Conservation (phyloP, 2,329 filamentous ascomycete species). For the Ophiosphaerella korrae region DNA sequence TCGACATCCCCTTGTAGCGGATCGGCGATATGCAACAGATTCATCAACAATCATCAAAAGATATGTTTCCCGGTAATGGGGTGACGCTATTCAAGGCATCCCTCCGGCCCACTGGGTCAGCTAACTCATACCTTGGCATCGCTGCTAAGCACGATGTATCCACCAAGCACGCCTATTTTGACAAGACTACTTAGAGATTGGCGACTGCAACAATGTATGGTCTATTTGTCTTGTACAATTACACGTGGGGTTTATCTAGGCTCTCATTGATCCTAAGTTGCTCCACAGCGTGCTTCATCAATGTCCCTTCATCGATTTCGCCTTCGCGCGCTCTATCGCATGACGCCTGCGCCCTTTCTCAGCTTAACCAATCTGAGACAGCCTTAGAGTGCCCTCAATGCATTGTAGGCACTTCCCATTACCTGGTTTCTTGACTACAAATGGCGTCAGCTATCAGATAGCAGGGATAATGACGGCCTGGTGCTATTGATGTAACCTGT, state of each 20-base stretch:
- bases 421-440: background rate
- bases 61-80: no score
- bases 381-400: background rate
- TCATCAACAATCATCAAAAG: background rate
- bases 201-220: slow-evolving; percentile 1
- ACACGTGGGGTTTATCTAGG: slow-evolving; percentile 14
- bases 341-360: background rate
- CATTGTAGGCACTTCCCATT: no score
- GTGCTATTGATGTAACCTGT: no score
- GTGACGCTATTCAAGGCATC: no score
- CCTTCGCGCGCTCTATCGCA: slow-evolving; percentile 3
- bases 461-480: no score
- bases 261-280: slow-evolving; percentile 9
- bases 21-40: background rate
- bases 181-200: slow-evolving; percentile 23
- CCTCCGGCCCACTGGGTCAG: background rate
- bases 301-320: background rate
- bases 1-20: no score
- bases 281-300: background rate
- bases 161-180: slow-evolving; percentile 13
- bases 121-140: background rate
- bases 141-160: background rate
- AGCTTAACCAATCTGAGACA: background rate
- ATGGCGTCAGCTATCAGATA: no score
- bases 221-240: background rate